These are phyloP conservation scores for Acacia confusa DNA, from an alignment of 306 rosid genomes.

Conservation along the genomic window DNA sequence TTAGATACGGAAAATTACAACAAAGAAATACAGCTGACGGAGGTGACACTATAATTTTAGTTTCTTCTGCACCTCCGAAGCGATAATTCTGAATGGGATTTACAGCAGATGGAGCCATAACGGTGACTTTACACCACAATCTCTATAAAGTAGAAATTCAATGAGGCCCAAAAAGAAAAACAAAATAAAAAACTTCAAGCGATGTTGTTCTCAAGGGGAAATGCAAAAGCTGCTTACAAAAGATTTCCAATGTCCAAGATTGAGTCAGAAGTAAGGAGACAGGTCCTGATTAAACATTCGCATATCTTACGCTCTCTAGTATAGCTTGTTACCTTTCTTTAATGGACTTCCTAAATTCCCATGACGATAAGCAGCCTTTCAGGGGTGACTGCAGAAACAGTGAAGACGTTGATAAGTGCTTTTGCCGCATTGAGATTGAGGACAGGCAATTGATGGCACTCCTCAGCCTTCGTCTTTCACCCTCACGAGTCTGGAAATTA, in stretches of 20 bases:
- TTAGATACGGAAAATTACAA: background rate
- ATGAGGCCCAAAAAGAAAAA: background rate
- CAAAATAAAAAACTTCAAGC: background rate
- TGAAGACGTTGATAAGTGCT: conserved; percentile 83
- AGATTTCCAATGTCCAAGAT: conserved; percentile 12
- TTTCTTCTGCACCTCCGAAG: conserved; percentile 8
- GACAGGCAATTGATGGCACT: conserved; percentile 70
- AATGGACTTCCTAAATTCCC: conserved; percentile 77
- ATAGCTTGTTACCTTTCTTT: conserved; percentile 68
- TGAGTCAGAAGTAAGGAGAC: conserved; percentile 1
- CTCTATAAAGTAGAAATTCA: background rate
- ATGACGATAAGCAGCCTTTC: conserved; percentile 79
- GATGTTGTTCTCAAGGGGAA: background rate
- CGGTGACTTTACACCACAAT: conserved; percentile 6
- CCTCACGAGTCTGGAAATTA: conserved; percentile 49
- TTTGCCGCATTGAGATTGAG: conserved; percentile 89
- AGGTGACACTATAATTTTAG: background rate
- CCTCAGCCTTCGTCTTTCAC: conserved; percentile 74
- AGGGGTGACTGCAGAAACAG: conserved; percentile 88
- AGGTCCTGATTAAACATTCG: conserved; percentile 24
- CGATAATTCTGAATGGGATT: background rate
- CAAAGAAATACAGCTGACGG: background rate
- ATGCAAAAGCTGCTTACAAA: conserved; percentile 32
- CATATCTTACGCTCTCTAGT: conserved; percentile 23
- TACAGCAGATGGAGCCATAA: conserved; percentile 5